Evolutionary conservation across 2,329 filamentous ascomycete genomes (phyloP), one percentile per base, ranked within the genome.

Genomic region (Lomentospora prolificans): DNA sequence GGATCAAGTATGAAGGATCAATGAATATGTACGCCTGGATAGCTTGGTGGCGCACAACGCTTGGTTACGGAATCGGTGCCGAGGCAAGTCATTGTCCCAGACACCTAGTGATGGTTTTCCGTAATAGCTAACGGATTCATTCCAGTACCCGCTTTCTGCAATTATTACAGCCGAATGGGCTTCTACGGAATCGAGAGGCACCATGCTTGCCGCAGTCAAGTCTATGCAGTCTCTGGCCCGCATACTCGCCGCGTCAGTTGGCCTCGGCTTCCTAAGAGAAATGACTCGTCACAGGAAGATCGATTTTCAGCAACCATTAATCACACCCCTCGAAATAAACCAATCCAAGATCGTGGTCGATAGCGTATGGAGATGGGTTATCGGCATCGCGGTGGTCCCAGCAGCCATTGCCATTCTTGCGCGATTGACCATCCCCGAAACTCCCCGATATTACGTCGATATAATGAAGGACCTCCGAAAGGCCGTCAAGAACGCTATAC

Each of bases 221-320:
- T 54, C 61, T 5, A 63, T 63, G 58, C 65, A 67, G 56, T 61
- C 64, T 1, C 51, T 71, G 36, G 75, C 75, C 51, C 72, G 70
- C 52, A 74, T 76, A 68, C 64, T 78, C 17, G 73, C 74, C 8
- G 78, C 75, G 61, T 76, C 74, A 70, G 71, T 77, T 61, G 77
- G 77, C 62, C 78, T 77, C 60, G 75, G 74, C 31, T 66, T 71
- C 1, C 69, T 75, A 19, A 62, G 51, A 9, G 50, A 51, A 14
- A 57, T 59, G 30, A 59, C 55, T 24, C 55, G 25, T 10, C 44
- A 57, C 19, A 50, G 53, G 31, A 53, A 50, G 9, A 52, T 55
- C 12, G 46, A 22, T 19, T 55, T 41, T 53, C 57, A 52, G 3
- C 41, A 56, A 30, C 55, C 54, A 3, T 33, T 33, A n/a, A 48